phyloP scores from a whole-genome alignment of 2,329 filamentous ascomycete genomes.

The Elsinoe australis region DNA sequence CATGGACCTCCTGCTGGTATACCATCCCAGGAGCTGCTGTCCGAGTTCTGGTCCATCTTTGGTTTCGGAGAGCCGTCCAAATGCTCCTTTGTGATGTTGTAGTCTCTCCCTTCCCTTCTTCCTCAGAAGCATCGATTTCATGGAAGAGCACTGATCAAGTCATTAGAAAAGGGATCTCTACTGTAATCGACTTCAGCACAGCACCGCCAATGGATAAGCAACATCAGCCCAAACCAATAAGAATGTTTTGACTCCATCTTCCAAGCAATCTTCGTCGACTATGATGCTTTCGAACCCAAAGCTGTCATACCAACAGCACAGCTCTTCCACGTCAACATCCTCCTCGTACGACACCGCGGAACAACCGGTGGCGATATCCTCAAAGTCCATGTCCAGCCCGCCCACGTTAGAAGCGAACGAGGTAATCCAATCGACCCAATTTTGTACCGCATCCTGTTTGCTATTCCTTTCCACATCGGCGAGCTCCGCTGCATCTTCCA shows the following conservation, averaged over 20 bases:
- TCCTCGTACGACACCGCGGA: neutral
- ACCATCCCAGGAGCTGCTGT: neutral
- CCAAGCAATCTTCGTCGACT: neutral
- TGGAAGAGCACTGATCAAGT: too few relatives aligned
- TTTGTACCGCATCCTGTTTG: neutral
- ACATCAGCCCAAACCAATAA: neutral
- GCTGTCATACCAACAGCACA: neutral
- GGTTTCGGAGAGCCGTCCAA: too few relatives aligned
- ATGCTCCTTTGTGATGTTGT: too few relatives aligned
- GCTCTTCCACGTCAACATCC: conserved; percentile 6
- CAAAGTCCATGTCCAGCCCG: neutral
- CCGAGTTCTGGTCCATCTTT: neutral
- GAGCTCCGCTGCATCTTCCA: neutral
- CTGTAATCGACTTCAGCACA: too few relatives aligned
- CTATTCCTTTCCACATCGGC: neutral
- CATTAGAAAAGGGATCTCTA: too few relatives aligned
- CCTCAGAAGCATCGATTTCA: too few relatives aligned
- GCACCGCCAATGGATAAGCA: too few relatives aligned
- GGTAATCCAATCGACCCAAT: conserved; percentile 4
- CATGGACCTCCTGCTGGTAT: neutral
- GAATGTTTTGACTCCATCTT: neutral
- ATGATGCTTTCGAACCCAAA: neutral
- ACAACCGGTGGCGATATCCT: neutral
- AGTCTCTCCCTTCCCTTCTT: too few relatives aligned
- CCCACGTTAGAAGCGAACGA: neutral